Percentiles rank a stretch among this genome's conserved stretches.
phyloP scores from a whole-genome alignment of 1,139 yeast genomes.

The Protomyces inundatus region DNA sequence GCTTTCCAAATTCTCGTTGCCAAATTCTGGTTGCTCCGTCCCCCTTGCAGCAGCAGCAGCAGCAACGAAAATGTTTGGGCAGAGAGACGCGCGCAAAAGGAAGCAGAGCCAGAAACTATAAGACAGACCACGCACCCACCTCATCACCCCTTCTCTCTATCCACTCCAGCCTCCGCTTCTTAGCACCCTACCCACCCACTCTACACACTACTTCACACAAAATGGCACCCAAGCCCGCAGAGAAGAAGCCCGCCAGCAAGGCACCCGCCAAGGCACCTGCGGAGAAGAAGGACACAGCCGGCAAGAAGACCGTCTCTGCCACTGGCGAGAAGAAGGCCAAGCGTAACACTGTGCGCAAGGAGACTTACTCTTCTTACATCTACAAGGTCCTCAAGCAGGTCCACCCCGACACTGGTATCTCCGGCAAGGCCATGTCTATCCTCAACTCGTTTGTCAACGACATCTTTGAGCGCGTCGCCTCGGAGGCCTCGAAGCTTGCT shows the following conservation, averaged over 20 bases:
- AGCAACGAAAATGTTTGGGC: not conserved
- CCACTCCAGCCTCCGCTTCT: not conserved
- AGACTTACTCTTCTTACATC: slow-evolving; percentile 96
- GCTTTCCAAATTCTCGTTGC: not conserved
- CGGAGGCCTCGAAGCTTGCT: slow-evolving; percentile 98
- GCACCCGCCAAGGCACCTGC: slow-evolving; percentile 70
- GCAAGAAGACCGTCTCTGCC: slow-evolving; percentile 64
- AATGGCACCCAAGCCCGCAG: slow-evolving; percentile 75
- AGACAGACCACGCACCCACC: not conserved
- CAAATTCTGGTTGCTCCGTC: not conserved
- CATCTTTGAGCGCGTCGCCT: slow-evolving; percentile 88
- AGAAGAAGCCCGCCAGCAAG: slow-evolving; percentile 55
- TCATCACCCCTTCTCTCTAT: not conserved
- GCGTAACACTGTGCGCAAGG: slow-evolving; percentile 97
- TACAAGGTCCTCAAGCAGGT: slow-evolving; percentile 95
- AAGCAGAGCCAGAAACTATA: not conserved
- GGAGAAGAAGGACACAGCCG: slow-evolving; percentile 92
- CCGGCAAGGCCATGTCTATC: slow-evolving; percentile 98
- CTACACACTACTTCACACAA: slow-evolving; percentile 34
- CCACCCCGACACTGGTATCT: slow-evolving; percentile 95
- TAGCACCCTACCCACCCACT: not conserved
- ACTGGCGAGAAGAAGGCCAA: slow-evolving; percentile 71
- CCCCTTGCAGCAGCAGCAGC: not conserved
- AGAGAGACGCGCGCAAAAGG: not conserved
- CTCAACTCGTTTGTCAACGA: slow-evolving; percentile 94